Percentiles rank a stretch among this genome's conserved stretches.
Evolutionary conservation across 1,284 basidiomycete species (phyloP).

Genomic region (Ustilago crameri): DNA sequence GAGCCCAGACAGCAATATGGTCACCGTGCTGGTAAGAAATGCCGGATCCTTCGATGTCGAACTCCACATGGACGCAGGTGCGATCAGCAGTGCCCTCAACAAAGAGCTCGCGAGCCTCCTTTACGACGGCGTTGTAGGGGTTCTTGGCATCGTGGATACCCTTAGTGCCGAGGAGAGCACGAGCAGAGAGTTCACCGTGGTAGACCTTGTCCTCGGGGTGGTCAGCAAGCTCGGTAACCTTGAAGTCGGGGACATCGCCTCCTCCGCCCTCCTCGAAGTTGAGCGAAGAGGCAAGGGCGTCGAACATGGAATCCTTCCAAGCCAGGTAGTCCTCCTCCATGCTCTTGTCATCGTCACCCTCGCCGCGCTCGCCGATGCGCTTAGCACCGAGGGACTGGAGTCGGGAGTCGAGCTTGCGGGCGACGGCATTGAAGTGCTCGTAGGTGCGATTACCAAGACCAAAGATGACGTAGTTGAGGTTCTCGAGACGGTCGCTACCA

Average conservation of each 20-base stretch:
- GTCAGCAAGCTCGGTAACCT: slow-evolving; percentile 80
- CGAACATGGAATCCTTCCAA: slow-evolving; percentile 99
- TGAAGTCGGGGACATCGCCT: slow-evolving; percentile 93
- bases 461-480: slow-evolving; percentile 94
- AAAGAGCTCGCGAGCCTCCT: slow-evolving; percentile 85
- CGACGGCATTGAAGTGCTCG: slow-evolving; percentile 86
- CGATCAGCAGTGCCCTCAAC: slow-evolving; percentile 76
- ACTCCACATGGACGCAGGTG: slow-evolving; percentile 94
- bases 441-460: slow-evolving; percentile 90
- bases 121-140: slow-evolving; percentile 88
- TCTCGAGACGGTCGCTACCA: slow-evolving; percentile 80
- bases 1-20: slow-evolving; percentile 96
- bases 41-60: slow-evolving; percentile 92
- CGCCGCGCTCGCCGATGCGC: slow-evolving; percentile 89
- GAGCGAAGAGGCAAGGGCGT: slow-evolving; percentile 81
- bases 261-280: slow-evolving; percentile 94
- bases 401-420: slow-evolving; percentile 80
- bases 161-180: slow-evolving; percentile 81
- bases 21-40: slow-evolving; percentile 99
- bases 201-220: slow-evolving; percentile 60
- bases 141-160: slow-evolving; percentile 97
- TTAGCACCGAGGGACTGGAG: slow-evolving; percentile 83
- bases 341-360: slow-evolving; percentile 98
- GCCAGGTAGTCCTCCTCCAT: slow-evolving; percentile 99
- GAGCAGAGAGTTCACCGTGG: slow-evolving; percentile 71